Evolutionary conservation across 495 filamentous ascomycete genomes (phyloP), one percentile per base, ranked within the genome.

Genomic region (Daldinia concentrica): DNA sequence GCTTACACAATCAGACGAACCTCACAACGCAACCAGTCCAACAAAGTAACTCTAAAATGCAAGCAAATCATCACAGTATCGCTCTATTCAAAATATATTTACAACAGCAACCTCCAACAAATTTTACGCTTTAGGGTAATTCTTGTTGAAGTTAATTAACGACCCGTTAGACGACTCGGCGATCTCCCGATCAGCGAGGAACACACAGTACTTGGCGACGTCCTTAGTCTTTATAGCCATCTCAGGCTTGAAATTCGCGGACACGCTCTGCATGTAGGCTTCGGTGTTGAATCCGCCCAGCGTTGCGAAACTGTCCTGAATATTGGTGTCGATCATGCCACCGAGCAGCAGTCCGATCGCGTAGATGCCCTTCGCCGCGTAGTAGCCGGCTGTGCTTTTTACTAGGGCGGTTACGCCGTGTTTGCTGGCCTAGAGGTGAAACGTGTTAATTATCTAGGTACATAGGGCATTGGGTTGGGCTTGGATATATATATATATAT

Each of bases 381-480:
- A 90, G 76, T 78, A 87, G 0, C 83, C 81, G 2, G 88, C 88
- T 30, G 87, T 90, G 74, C 84, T 89, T 77, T 90, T 90, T 24
- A 88, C 90, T 66, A 90, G 76, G 4, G 87, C 89, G 12, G 88
- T 70, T 15, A 90, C 72, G 27, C 80, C 86, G 62, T 85, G 82
- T 77, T 88, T 88, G 71, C 81, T 74, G 11, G 39, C 71, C 71
- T 74, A n/a, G 6, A 24, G 19, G 34, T 14, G 12, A 5, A 27
- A 6, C 4, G 19, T 30, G 37, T 61, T 52, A 54, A 39, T 52
- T 45, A 11, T 3, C 32, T 34, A 34, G 1, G 0, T 36, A 36
- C 3, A n/a, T 58, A 30, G 36, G 14, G 36, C 11, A 8, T 34
- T 39, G 19, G n/a, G 41, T 3, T 11, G 41, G n/a, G n/a, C n/a